A percentile compares a stretch with the other conserved stretches of the same genome.
These are phyloP conservation scores for Fusarium miscanthi DNA, from an alignment of 2,329 filamentous ascomycete genomes.

Conservation along the genomic window DNA sequence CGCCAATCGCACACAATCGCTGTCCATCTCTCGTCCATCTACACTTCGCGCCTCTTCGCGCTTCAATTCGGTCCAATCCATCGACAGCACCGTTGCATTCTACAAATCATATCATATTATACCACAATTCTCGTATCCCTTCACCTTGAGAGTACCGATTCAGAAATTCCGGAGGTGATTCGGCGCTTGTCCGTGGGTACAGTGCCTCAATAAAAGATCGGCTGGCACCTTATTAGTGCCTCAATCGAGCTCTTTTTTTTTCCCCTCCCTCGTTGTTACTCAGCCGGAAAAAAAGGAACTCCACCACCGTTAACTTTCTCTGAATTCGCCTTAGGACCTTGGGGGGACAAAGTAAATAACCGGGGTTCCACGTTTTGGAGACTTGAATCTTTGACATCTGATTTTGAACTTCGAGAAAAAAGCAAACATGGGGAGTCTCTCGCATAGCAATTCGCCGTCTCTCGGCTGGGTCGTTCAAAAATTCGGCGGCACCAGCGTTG, in stretches of 20 bases:
- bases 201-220: slow-evolving; percentile 4
- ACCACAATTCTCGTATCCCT: background rate
- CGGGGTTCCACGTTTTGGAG: background rate
- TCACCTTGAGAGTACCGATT: slow-evolving; percentile 9
- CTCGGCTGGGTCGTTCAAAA: slow-evolving; percentile 89
- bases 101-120: background rate
- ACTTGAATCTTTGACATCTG: background rate
- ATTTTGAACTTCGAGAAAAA: background rate
- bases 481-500: slow-evolving; percentile 94
- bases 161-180: slow-evolving; percentile 21
- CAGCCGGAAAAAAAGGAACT: slow-evolving; percentile 39
- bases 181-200: slow-evolving; percentile 35
- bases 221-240: slow-evolving; percentile 25
- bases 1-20: background rate
- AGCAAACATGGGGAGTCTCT: slow-evolving; percentile 49
- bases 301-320: slow-evolving; percentile 13
- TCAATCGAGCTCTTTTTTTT: slow-evolving; percentile 27
- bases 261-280: slow-evolving; percentile 34
- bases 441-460: slow-evolving; percentile 50
- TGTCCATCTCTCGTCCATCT: background rate
- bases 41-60: background rate
- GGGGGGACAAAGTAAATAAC: background rate
- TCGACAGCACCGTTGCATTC: background rate
- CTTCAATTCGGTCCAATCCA: background rate
- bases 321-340: background rate